These are phyloP conservation scores for Casuarina cunninghamiana DNA, from an alignment of 306 rosid species.

Conservation along the genomic window DNA sequence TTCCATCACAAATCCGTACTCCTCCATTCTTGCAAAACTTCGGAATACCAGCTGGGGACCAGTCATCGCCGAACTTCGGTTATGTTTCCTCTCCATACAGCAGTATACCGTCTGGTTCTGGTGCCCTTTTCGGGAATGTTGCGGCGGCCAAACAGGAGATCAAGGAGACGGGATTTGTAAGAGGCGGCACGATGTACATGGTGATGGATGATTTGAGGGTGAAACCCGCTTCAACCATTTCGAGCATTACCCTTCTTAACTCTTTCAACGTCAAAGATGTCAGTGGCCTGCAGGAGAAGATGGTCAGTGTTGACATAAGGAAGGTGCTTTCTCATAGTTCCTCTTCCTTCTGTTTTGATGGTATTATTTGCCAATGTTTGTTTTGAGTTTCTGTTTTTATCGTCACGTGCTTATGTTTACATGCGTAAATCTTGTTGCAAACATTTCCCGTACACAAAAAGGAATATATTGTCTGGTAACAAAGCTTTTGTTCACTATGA, in stretches of 20 bases:
- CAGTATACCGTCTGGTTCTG: no score
- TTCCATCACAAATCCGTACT: not conserved
- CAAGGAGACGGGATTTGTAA: not conserved
- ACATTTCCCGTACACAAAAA: no score
- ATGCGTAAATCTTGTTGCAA: no score
- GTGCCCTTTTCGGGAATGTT: no score
- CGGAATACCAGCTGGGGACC: not conserved
- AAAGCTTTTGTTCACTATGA: no score
- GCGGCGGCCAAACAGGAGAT: not conserved
- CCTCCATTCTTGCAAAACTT: not conserved
- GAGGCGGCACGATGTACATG: not conserved
- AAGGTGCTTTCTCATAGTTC: not conserved
- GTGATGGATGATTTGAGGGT: not conserved
- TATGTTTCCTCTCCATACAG: no score
- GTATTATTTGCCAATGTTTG: not conserved
- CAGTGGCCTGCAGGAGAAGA: not conserved
- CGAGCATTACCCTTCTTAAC: not conserved
- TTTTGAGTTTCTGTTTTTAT: no score
- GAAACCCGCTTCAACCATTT: not conserved
- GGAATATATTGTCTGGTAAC: no score
- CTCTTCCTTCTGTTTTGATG: not conserved
- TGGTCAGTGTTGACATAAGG: not conserved
- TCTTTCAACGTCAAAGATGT: not conserved
- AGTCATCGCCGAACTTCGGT: no score
- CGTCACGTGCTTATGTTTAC: no score